Base-by-base conservation (phyloP, 1,139 yeast species). In the Hansenula anomala region DNA sequence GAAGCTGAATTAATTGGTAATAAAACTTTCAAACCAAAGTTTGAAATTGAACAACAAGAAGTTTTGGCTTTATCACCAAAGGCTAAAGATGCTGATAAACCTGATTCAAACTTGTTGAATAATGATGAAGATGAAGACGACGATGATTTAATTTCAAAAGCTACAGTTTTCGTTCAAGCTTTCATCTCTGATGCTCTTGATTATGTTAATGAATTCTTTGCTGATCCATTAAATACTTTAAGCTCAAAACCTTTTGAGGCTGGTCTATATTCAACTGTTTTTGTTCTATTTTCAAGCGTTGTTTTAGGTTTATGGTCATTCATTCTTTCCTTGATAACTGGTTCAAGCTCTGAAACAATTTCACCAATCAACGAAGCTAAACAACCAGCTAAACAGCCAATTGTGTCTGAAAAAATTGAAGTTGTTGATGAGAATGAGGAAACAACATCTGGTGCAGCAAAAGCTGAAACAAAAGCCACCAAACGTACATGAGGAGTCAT, bases 1-100 rank as follows among this genome's bases (percentile, higher is more conserved):
- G 96, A 89, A 56, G 97, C 97, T 9, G 96, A 89, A 64, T 46
- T 55, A 13, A 70, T 89, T 49, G 97, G 96, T 19, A 89, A 89
- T 58, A 59, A 64, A 15, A 88, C 97, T 0, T 89, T 75, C 62
- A 51, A 64, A 23, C 76, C 79, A 36, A 89, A 89, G 66, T 63
- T 64, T 36, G 69, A 66, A 23, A 55, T 80, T 44, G 96, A 89
- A 62, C 51, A 48, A 36, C 57, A 59, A 36, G 68, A 65, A 28
- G 66, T 69, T 19, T 53, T 63, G 19, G 48, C 51, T 6, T 60
- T 61, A 38, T 64, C 63, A 39, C 73, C 74, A 40, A 61, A 63
- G 38, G 59, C 74, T 7, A 58, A 62, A 36, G 62, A 55, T 33
- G 54, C 61, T 13, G 61, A 56, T 28, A 45, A 54, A 4, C 78